These are phyloP conservation scores for Trichoderma sp. DNA, from an alignment of 2,329 filamentous ascomycete genomes.

Conservation along the genomic window DNA sequence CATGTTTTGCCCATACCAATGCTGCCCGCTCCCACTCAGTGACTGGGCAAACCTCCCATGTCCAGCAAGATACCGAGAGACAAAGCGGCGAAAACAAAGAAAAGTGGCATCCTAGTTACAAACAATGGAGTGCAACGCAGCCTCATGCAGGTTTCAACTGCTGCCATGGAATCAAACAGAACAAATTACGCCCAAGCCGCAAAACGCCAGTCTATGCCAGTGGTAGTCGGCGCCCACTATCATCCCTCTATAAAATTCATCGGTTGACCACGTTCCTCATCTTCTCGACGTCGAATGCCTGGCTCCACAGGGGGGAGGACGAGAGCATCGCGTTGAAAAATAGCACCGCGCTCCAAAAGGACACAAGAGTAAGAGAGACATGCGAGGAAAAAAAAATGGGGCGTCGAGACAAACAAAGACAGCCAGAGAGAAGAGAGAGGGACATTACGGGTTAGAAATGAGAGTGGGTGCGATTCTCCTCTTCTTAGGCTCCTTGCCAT, in stretches of 20 bases:
- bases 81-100: background rate
- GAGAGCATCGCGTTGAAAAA: background rate
- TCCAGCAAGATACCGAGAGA: background rate
- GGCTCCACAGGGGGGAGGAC: background rate
- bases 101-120: background rate
- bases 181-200: constrained; percentile 28
- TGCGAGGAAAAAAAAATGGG: background rate
- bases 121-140: background rate
- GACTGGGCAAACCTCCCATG: background rate
- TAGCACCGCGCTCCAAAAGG: constrained; percentile 5
- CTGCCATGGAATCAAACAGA: background rate
- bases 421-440: background rate
- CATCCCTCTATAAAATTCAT: constrained; percentile 21
- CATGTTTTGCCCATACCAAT: background rate
- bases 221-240: constrained; percentile 32
- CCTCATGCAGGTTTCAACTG: background rate
- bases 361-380: background rate
- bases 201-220: constrained; percentile 40
- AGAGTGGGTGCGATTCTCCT: constrained; percentile 70
- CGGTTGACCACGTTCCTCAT: background rate
- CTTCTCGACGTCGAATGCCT: background rate
- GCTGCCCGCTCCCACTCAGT: background rate
- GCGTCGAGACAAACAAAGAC: background rate
- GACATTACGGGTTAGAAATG: constrained; percentile 39
- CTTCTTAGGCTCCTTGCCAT: constrained; percentile 63